Base-by-base conservation (phyloP, 2,329 filamentous ascomycete genomes). In the Plectosphaerella sp. region DNA sequence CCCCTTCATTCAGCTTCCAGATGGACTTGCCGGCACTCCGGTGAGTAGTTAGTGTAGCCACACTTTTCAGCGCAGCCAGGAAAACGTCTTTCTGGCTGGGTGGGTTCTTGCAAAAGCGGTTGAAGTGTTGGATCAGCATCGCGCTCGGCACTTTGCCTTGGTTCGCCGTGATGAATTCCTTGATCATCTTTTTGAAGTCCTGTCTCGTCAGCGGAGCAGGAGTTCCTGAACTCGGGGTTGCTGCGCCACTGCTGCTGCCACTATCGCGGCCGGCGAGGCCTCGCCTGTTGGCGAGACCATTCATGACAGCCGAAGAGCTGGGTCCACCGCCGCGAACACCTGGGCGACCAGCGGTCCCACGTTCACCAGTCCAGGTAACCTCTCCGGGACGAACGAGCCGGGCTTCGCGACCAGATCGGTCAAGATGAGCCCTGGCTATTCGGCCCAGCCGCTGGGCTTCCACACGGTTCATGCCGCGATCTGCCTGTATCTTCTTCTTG, bases 301-400 rank as follows among this genome's bases (percentile, higher is more conserved):
- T 76, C 50, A 87, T 69, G 20, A 88, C 72, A 36, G 74, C 71
- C 2, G 78, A 70, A 2, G 82, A 82, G 57, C 76, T 73, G 5
- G 79, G 78, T 4, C 77, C 80, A 35, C 70, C 77, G 41, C 72
- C 77, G 20, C 70, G 70, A 35, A 73, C 76, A 24, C 83, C 79
- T 1, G 88, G 88, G 36, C 88, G 78, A 1, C 92, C 93, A 5
- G 84, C 85, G 48, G 87, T 80, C 10, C 93, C 93, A 46, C 88
- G 84, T 60, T 88, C 83, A 2, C 94, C 93, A 0, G 93, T 97
- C 93, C 93, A 97, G 1, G 93, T 97, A 9, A 94, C 89, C 0
- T 89, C 91, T 8, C 93, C 93, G 33, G 91, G 86, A 0, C 89
- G 89, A 1, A 93, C 76, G 9, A 76, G 79, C 11, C 84, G 79